Conservation (phyloP, 2,329 filamentous ascomycete species). For the Fusarium sp. region DNA sequence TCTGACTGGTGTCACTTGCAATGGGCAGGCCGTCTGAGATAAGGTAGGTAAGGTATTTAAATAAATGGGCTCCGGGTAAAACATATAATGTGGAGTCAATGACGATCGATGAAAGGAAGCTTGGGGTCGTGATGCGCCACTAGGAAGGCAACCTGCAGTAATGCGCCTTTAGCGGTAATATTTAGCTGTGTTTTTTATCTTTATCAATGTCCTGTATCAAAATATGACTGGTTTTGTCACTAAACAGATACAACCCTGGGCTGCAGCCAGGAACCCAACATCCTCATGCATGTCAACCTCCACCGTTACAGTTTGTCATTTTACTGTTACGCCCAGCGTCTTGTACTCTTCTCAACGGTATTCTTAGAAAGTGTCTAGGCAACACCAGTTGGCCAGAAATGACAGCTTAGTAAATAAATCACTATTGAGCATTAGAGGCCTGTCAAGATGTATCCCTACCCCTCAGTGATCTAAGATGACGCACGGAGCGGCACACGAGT, state of each 20-base stretch:
- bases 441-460: conserved; percentile 6
- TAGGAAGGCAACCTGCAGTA: conserved; percentile 6
- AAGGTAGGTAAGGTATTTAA: not conserved
- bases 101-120: conserved; percentile 15
- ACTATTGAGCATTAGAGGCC: not conserved
- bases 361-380: not conserved
- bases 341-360: not conserved
- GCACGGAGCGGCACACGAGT: conserved; percentile 14
- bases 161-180: conserved; percentile 9
- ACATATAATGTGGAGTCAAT: conserved; percentile 15
- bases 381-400: not conserved
- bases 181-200: not conserved
- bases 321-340: not conserved
- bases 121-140: conserved; percentile 31
- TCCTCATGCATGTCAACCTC: not conserved
- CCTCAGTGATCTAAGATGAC: conserved; percentile 22
- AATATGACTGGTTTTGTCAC: conserved; percentile 24
- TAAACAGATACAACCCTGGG: conserved; percentile 8
- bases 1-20: not conserved
- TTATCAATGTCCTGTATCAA: not conserved
- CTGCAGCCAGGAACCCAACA: conserved; percentile 3
- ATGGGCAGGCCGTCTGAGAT: not conserved
- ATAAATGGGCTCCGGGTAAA: conserved; percentile 4
- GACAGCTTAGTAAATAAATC: no score
- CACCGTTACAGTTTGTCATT: not conserved